Evolutionary conservation across 371 early-diverging fungal genomes (phyloP).

Genomic region (Sporodiniella umbellata): DNA sequence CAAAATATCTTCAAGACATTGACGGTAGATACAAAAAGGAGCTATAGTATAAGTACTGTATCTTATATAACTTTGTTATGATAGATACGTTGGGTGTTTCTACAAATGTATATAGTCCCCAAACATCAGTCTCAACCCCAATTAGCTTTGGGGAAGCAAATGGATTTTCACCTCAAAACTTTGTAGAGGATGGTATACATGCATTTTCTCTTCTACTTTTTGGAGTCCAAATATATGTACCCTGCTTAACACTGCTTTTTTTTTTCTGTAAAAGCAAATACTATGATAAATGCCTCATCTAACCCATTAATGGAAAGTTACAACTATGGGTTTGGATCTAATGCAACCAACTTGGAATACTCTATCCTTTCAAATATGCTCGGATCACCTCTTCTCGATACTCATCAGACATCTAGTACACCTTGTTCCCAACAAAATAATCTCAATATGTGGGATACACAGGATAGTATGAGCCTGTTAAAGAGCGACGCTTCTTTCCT

Average conservation of each 20-base stretch:
- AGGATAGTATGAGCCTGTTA: not conserved
- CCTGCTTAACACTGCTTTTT: not conserved
- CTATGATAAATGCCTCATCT: not conserved
- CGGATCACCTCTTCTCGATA: slow-evolving; percentile 25
- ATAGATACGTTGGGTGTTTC: slow-evolving; percentile 7
- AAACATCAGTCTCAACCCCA: slow-evolving; percentile 12
- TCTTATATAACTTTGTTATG: too few species aligned
- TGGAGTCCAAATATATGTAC: not conserved
- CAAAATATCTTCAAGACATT: slow-evolving; percentile 75
- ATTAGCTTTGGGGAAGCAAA: slow-evolving; percentile 4
- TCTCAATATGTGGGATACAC: not conserved
- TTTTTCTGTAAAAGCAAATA: not conserved
- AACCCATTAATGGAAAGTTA: slow-evolving; percentile 8
- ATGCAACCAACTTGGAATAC: slow-evolving; percentile 84
- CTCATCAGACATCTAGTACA: not conserved
- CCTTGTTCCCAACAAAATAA: not conserved
- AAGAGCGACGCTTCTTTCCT: slow-evolving; percentile 4
- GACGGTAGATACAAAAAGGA: slow-evolving; percentile 13
- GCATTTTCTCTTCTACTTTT: too few species aligned
- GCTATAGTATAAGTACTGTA: not conserved
- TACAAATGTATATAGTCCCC: slow-evolving; percentile 11
- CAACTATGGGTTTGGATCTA: slow-evolving; percentile 77
- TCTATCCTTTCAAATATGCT: slow-evolving; percentile 84
- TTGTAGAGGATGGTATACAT: slow-evolving; percentile 18
- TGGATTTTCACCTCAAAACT: slow-evolving; percentile 11